Base-by-base conservation (phyloP, 352 stramenopile species). In the Halophytophthora batemanensis region DNA sequence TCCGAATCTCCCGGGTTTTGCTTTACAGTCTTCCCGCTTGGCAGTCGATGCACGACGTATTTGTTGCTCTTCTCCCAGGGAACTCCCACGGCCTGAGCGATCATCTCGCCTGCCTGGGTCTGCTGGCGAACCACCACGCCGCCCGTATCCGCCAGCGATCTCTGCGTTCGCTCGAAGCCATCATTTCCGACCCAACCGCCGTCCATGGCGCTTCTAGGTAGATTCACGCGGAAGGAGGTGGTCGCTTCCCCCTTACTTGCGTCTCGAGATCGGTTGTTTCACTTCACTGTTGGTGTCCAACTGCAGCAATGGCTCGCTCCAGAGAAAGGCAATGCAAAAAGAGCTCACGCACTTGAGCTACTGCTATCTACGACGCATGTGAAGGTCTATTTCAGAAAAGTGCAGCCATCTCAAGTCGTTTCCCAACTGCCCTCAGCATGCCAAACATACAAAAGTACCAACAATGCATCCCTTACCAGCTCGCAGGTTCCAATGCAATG, bases 11-110 rank as follows among this genome's bases (percentile, higher is more conserved):
- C 29, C 2, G 71, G 71, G 3, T 68, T 18, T 33, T 65, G 82
- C 61, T 83, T 86, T 46, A 79, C 69, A 11, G 68, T 65, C 40
- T 84, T 87, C 61, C 60, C 64, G 3, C 54, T 22, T 40, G 69
- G 73, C 21, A 89, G 58, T 17, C 60, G 19, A 22, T 68, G 56
- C 33, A 87, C 48, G 14, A 64, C 65, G 64, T 87, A 89, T 56
- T 79, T 75, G 73, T 89, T 89, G 33, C 45, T 52, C n/a, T 61
- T 37, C 46, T 89, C 75, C 35, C 70, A 86, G 2, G 77, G 73
- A 36, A 86, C 19, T 10, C 65, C 74, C 42, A 73, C 58, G 23
- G 46, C 46, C 59, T 87, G 74, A 43, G 72, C 67, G n/a, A 72
- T 43, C 35, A 73, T 64, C 37, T 85, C 74, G 13, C 44, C 53